Evolutionary conservation across 2,329 filamentous ascomycete species (phyloP).

Genomic region (Camptophora hylomeconis): DNA sequence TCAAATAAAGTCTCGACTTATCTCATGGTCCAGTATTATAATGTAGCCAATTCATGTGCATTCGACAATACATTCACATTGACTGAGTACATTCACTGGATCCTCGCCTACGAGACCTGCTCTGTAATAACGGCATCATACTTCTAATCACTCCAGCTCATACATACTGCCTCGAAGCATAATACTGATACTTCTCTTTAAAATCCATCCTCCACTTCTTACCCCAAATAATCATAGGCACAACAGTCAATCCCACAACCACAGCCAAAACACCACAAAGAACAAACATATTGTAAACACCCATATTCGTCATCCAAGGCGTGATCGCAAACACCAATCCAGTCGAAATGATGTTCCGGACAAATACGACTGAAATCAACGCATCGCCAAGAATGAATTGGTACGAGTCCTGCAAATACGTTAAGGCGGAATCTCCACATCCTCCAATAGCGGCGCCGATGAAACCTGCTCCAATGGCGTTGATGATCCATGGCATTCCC

Average conservation of each 20-base stretch:
- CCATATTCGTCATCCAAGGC: slow-evolving; percentile 27
- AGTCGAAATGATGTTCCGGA: slow-evolving; percentile 32
- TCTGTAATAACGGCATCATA: too few relatives aligned
- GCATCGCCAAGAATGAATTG: slow-evolving; percentile 21
- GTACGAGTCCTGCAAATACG: slow-evolving; percentile 21
- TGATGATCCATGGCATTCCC: slow-evolving; percentile 20
- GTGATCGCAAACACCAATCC: slow-evolving; percentile 33
- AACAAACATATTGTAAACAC: slow-evolving; percentile 28
- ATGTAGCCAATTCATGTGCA: too few relatives aligned
- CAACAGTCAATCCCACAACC: slow-evolving; percentile 19
- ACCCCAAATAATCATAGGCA: slow-evolving; percentile 22
- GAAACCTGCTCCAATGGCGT: slow-evolving; percentile 21
- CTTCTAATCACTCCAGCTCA: too few relatives aligned
- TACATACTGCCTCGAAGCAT: slow-evolving; percentile 22
- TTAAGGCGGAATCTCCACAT: slow-evolving; percentile 17
- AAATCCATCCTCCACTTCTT: slow-evolving; percentile 22
- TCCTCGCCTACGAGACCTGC: too few relatives aligned
- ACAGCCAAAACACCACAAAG: slow-evolving; percentile 25
- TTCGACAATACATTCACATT: too few relatives aligned
- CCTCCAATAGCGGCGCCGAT: slow-evolving; percentile 22
- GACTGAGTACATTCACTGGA: too few relatives aligned
- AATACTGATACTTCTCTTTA: slow-evolving; percentile 23
- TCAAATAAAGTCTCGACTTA: too few relatives aligned
- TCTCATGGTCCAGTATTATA: too few relatives aligned
- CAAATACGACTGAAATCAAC: slow-evolving; percentile 31